Evolutionary conservation across 2,329 filamentous ascomycete species (phyloP), one percentile per base, ranked within the genome.

Genomic region (Passalora sequoiae): DNA sequence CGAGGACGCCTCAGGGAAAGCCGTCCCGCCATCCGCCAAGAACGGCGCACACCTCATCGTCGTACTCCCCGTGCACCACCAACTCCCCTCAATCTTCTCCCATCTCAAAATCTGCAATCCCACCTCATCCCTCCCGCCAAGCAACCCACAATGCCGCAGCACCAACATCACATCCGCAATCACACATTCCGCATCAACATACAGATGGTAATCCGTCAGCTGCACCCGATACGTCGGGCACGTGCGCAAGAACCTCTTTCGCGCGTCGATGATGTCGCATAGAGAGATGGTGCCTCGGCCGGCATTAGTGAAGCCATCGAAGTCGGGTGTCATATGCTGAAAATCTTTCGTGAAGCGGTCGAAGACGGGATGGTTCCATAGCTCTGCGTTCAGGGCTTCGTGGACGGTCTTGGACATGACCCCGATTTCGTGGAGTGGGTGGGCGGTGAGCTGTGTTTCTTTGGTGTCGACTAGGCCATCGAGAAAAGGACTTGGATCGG

Each of bases 31-130:
- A 35, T 35, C 31, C 5, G 31, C 10, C 31, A 35, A n/a, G 8
- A 17, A 13, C 6, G 31, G 31, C 31, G 31, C 31, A 35, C 31
- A 35, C n/a, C 31, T 17, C 31, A 35, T 35, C n/a, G 31, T 35
- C n/a, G 31, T 35, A 20, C 31, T 35, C 31, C n/a, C 20, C 31
- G 17, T 20, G 10, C 31, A 35, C 31, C 13, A 16, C 31, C 31
- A 35, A 8, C 3, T 17, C 2, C 31, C 31, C 17, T 17, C 12
- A 10, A 17, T 17, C 17, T 35, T 35, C 13, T 20, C 12, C 31
- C 31, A 35, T 17, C 31, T 35, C 31, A 35, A 35, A n/a, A 35
- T 35, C 31, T 35, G 31, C 5, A 35, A 13, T 17, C 31, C 31
- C 12, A 19, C 31, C 17, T 35, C 31, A 6, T 35, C 31, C 15